Base-by-base conservation (phyloP, 768 basidiomycete genomes). In the Boletus reticulatus region DNA sequence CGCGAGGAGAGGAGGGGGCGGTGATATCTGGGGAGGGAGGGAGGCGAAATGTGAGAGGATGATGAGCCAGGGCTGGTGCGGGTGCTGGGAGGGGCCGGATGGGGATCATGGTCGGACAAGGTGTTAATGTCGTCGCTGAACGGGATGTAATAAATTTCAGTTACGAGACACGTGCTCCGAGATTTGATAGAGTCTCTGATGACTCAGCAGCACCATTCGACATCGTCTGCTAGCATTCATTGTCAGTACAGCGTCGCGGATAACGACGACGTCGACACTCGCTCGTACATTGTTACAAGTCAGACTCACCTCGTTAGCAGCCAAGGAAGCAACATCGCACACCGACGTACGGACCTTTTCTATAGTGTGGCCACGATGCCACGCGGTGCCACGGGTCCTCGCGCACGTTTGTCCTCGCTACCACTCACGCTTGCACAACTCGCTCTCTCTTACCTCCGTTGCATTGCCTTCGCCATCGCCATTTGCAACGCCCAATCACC, bases 141-240 rank as follows among this genome's bases (percentile, higher is more conserved):
- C 42, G 41, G 10, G 34, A 29, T 3, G 10, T 31, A 42, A 51
- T 50, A 63, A 61, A 62, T 31, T 62, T 62, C 56, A 51, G 52
- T 36, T 38, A 74, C 68, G 55, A 60, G 58, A 67, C 74, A 75
- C 73, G 74, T 75, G 74, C 67, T 58, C 52, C 50, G 46, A 48
- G 43, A 55, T 57, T 48, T 53, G 47, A 57, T 58, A 55, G 43
- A 31, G 52, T 61, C 43, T 62, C 53, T 59, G 69, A 69, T 71
- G 71, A 73, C 43, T 73, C 72, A 71, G 70, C 69, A 46, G 9
- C 16, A 37, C 34, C 48, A n/a, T 14, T 43, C 56, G 48, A 51
- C 49, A 47, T 55, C 37, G 24, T 46, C 47, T 52, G 32, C 11
- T 39, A 39, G 22, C 22, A 22, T 22, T 22, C 22, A 22, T 22